A percentile compares a stretch with the other conserved stretches of the same genome.
Conservation (phyloP, 345 rosid species). For the Hibiscus trionum region DNA sequence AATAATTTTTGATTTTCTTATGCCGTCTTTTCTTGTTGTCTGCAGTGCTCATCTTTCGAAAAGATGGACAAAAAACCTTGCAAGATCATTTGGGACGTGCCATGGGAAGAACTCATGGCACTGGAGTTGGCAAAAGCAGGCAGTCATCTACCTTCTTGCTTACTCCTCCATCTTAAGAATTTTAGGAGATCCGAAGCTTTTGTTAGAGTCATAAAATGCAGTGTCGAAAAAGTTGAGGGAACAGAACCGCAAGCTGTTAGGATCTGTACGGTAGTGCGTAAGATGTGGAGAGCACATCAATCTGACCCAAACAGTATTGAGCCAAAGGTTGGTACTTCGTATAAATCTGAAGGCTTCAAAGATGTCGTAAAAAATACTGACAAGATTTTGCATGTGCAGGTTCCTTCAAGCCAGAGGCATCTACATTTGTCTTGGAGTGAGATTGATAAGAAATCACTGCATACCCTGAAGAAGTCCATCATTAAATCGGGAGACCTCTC, state of each 20-base stretch:
- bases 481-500: constrained; percentile 55
- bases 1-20: constrained; percentile 7
- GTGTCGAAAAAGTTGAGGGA: constrained; percentile 48
- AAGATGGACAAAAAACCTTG: constrained; percentile 88
- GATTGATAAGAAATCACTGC: constrained; percentile 41
- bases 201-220: constrained; percentile 81
- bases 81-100: constrained; percentile 95
- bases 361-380: constrained; percentile 8
- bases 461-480: constrained; percentile 36
- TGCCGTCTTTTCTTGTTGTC: constrained; percentile 15
- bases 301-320: constrained; percentile 45
- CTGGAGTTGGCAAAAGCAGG: constrained; percentile 94
- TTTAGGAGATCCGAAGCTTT: constrained; percentile 77
- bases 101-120: constrained; percentile 94
- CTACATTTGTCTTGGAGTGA: constrained; percentile 72
- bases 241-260: constrained; percentile 71
- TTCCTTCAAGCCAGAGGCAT: constrained; percentile 86
- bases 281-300: constrained; percentile 82
- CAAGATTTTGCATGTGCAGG: constrained; percentile 34
- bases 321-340: constrained; percentile 48
- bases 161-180: constrained; percentile 80
- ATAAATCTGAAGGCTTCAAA: background rate
- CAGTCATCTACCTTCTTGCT: constrained; percentile 60
- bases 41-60: constrained; percentile 61
- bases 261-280: constrained; percentile 70